Evolutionary conservation across 768 basidiomycete species (phyloP).

Genomic region (Lyophyllum atratum): DNA sequence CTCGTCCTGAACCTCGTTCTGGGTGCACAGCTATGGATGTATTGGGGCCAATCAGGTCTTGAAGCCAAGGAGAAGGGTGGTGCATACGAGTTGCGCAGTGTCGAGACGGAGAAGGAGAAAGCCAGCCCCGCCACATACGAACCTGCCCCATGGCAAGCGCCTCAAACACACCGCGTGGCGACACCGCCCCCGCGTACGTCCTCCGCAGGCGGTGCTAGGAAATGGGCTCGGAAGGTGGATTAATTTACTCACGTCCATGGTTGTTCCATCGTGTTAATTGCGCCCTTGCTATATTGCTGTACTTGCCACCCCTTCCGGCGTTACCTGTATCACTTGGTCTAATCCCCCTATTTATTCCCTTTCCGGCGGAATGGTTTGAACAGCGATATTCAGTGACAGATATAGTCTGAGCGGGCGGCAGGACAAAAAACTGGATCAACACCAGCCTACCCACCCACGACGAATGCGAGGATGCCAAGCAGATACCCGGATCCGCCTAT

Average conservation of each 20-base stretch:
- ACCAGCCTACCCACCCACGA: no score
- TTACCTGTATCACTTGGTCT: conserved; percentile 3
- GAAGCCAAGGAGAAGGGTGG: conserved; percentile 18
- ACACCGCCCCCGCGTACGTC: conserved; percentile 44
- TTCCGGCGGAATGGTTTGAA: neutral
- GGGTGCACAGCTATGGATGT: conserved; percentile 82
- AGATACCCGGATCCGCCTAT: conserved; percentile 1
- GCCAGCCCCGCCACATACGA: conserved; percentile 17
- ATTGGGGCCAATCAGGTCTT: conserved; percentile 63
- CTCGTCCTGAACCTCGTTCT: conserved; percentile 83
- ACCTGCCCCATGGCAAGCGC: conserved; percentile 21
- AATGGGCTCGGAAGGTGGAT: conserved; percentile 78
- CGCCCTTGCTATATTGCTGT: conserved; percentile 8
- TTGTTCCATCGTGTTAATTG: conserved; percentile 18
- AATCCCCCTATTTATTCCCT: conserved; percentile 3
- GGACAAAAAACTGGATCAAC: no score
- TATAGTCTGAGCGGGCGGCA: conserved; percentile 6
- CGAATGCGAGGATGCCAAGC: neutral
- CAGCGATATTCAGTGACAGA: neutral
- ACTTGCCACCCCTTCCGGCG: no score
- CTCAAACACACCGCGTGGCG: conserved; percentile 39
- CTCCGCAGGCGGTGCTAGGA: conserved; percentile 56
- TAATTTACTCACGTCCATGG: conserved; percentile 31
- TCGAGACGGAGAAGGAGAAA: conserved; percentile 14
- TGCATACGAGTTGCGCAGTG: conserved; percentile 16